phyloP scores from a whole-genome alignment of 164 flowering plant species.

The Vitis labrusca region DNA sequence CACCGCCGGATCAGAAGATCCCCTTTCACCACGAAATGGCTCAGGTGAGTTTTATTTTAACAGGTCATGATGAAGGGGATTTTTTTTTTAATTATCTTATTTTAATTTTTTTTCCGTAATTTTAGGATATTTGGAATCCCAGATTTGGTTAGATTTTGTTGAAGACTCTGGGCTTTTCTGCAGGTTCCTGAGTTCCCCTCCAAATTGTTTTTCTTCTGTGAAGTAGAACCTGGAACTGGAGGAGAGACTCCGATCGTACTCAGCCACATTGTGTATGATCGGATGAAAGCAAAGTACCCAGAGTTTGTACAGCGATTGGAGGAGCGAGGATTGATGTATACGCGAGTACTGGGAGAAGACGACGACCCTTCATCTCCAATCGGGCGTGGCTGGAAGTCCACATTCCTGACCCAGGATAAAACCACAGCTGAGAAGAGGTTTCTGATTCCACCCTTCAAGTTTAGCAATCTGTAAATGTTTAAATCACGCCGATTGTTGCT shows the following conservation, averaged over 20 bases:
- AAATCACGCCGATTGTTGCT: no score
- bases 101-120: no score
- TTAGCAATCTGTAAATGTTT: no score
- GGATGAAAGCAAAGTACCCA: constrained; percentile 71
- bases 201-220: constrained; percentile 90
- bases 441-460: constrained; percentile 1
- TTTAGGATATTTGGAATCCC: no score
- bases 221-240: constrained; percentile 72
- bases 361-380: constrained; percentile 91
- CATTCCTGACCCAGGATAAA: constrained; percentile 78
- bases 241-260: constrained; percentile 96
- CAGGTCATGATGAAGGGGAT: no score
- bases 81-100: no score
- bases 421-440: constrained; percentile 82
- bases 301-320: constrained; percentile 78
- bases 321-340: constrained; percentile 69
- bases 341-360: constrained; percentile 64
- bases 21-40: constrained; percentile 89
- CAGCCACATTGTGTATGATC: constrained; percentile 82
- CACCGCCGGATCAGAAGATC: constrained; percentile 87
- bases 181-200: constrained; percentile 91
- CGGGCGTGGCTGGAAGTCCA: constrained; percentile 95
- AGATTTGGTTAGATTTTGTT: no score
- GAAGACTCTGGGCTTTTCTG: neutral
- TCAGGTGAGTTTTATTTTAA: constrained; percentile 18